phyloP scores from a whole-genome alignment of 139 green algal species.

The Closterium sp. region DNA sequence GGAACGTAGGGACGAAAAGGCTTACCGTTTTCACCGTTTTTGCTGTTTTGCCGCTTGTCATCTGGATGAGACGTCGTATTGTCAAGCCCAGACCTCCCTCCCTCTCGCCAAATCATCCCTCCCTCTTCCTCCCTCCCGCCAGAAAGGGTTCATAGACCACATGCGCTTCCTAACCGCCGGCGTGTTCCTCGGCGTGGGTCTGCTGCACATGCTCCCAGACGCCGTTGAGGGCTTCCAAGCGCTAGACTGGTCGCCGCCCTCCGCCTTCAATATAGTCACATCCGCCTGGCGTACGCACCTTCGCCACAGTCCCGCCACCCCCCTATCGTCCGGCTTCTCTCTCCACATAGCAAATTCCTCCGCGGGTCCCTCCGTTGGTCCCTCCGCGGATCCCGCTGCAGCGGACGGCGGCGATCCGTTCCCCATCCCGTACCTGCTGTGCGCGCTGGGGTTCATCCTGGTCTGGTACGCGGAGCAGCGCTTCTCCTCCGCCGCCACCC shows the following conservation, averaged over 20 bases:
- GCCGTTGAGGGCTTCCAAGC: conserved; percentile 15
- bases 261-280: not conserved
- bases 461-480: conserved; percentile 45
- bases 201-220: conserved; percentile 49
- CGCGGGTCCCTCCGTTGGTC: too few relatives aligned
- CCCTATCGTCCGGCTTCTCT: too few relatives aligned
- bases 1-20: too few relatives aligned
- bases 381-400: not conserved
- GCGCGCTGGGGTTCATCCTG: conserved; percentile 28
- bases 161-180: conserved; percentile 44
- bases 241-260: not conserved
- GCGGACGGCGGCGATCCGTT: conserved; percentile 10
- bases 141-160: conserved; percentile 26
- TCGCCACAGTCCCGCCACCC: not conserved
- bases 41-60: not conserved
- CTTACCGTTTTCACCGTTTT: too few relatives aligned
- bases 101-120: not conserved
- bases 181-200: conserved; percentile 43
- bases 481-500: not conserved
- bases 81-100: not conserved
- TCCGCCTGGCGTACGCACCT: not conserved
- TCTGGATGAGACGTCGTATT: not conserved
- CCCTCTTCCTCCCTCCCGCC: not conserved
- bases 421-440: conserved; percentile 27
- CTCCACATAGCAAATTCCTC: too few relatives aligned